phyloP scores from a whole-genome alignment of 2,329 filamentous ascomycete species.

The Scleromitrula shiraiana region DNA sequence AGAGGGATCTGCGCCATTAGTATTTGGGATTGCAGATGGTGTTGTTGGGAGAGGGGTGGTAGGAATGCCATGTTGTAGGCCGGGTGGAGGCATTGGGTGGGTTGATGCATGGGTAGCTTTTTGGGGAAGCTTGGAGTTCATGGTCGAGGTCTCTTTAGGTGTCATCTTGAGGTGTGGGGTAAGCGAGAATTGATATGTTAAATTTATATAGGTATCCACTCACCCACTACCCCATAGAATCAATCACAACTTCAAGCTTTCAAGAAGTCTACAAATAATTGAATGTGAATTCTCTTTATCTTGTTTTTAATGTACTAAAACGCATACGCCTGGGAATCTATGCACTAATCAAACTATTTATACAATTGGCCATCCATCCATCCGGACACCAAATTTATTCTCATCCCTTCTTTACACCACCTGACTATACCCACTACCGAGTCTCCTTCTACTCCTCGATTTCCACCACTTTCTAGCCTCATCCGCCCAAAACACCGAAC shows the following conservation, averaged over 20 bases:
- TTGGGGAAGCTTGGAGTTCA: conserved; percentile 11
- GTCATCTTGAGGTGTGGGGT: conserved; percentile 12
- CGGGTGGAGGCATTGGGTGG: conserved; percentile 30
- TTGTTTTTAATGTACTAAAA: conserved; percentile 6
- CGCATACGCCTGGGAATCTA: conserved; percentile 7
- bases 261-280: neutral
- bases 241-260: neutral
- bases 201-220: too few species aligned
- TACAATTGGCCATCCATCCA: conserved; percentile 6
- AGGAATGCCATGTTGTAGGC: conserved; percentile 28
- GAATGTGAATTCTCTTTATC: neutral
- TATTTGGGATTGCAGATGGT: conserved; percentile 6
- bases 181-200: conserved; percentile 19
- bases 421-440: conserved; percentile 56
- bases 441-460: conserved; percentile 45
- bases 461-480: conserved; percentile 77
- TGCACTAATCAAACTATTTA: conserved; percentile 10
- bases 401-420: conserved; percentile 42
- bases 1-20: too few species aligned
- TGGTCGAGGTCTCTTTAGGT: conserved; percentile 11
- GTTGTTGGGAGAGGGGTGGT: conserved; percentile 15
- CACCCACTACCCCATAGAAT: neutral
- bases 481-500: conserved; percentile 91
- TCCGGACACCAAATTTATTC: neutral
- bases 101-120: conserved; percentile 26